Conservation (phyloP, 169 alveolate genomes). For the Plasmodium yoelii region DNA sequence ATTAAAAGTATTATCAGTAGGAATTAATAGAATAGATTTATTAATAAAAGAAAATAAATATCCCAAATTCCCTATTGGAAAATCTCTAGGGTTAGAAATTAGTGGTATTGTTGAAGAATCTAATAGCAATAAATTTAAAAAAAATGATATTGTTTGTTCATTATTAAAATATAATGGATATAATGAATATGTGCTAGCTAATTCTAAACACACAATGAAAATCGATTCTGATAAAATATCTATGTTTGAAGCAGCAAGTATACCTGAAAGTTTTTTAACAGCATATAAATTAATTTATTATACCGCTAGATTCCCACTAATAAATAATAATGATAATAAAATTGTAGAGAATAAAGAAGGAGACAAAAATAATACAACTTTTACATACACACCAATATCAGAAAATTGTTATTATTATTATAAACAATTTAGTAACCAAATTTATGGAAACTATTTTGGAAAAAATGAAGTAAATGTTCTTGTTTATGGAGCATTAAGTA, state of each 20-base stretch:
- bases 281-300: conserved; percentile 22
- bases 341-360: background rate
- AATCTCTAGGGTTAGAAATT: conserved; percentile 15
- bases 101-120: conserved; percentile 33
- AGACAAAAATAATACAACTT: no score
- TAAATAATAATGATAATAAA: background rate
- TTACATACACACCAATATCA: no score
- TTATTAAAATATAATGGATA: conserved; percentile 32
- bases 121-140: conserved; percentile 8
- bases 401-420: no score
- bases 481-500: conserved; percentile 24
- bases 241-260: conserved; percentile 15
- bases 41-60: conserved; percentile 28
- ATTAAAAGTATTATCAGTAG: conserved; percentile 11
- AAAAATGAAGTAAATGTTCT: conserved; percentile 11
- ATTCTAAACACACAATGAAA: conserved; percentile 17
- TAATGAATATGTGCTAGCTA: conserved; percentile 29
- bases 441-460: background rate
- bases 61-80: background rate
- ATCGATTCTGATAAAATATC: background rate
- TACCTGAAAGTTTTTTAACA: conserved; percentile 19
- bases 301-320: conserved; percentile 11
- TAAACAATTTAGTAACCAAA: no score
- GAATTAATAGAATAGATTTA: conserved; percentile 19
- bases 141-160: conserved; percentile 17